Conservation (phyloP, 2,329 filamentous ascomycete species). For the Pestalotiopsis sp. region DNA sequence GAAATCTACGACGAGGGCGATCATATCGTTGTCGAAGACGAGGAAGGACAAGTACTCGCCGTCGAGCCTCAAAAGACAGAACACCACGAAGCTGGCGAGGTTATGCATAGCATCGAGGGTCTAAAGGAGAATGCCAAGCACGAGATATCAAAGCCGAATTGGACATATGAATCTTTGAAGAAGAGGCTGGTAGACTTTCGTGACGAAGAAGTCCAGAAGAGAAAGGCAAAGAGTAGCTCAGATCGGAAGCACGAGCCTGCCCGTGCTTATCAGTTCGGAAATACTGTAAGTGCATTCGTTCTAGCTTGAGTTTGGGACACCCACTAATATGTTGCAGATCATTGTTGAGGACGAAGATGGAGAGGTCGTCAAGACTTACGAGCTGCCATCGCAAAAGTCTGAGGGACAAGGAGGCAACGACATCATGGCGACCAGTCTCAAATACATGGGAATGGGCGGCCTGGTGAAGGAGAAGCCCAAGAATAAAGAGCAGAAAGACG, state of each 20-base stretch:
- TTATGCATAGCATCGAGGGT: constrained; percentile 20
- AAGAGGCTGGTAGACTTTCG: constrained; percentile 55
- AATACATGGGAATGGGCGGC: constrained; percentile 56
- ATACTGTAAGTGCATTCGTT: constrained; percentile 56
- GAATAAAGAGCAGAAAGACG: constrained; percentile 19
- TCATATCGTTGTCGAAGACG: constrained; percentile 79
- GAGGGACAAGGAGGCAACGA: constrained; percentile 37
- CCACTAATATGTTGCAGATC: constrained; percentile 55
- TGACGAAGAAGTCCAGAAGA: constrained; percentile 63
- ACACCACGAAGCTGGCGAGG: constrained; percentile 16
- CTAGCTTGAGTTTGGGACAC: background rate
- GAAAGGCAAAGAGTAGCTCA: constrained; percentile 60
- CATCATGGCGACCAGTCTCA: constrained; percentile 48
- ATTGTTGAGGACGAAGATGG: constrained; percentile 88
- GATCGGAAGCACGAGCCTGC: constrained; percentile 69
- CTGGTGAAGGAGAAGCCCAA: constrained; percentile 44
- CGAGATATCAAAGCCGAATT: constrained; percentile 39
- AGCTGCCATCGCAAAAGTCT: constrained; percentile 62
- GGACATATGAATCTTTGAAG: constrained; percentile 50
- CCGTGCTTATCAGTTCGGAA: constrained; percentile 84
- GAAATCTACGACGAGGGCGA: constrained; percentile 82
- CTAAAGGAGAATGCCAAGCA: constrained; percentile 35
- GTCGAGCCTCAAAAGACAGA: constrained; percentile 51
- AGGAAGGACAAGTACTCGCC: constrained; percentile 82
- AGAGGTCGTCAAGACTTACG: constrained; percentile 84